These are phyloP conservation scores for Irpex lacteus DNA, from an alignment of 1,284 basidiomycete genomes.

Conservation along the genomic window DNA sequence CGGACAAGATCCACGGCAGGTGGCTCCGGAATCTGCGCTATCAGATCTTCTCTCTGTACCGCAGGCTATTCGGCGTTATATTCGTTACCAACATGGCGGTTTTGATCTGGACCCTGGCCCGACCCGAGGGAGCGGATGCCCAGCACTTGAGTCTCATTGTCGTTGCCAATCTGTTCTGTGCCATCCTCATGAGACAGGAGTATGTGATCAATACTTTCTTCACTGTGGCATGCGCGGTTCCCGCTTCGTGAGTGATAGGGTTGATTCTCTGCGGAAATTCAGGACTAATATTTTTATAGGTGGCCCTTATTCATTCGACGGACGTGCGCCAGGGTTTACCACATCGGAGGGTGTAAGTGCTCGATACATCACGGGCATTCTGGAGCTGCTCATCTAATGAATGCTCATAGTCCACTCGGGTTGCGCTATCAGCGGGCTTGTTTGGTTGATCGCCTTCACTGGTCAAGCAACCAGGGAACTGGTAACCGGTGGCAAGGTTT, in stretches of 20 bases:
- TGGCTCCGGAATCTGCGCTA: slow-evolving; percentile 49
- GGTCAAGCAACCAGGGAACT: slow-evolving; percentile 53
- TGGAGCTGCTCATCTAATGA: background rate
- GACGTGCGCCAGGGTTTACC: slow-evolving; percentile 52
- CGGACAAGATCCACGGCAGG: slow-evolving; percentile 48
- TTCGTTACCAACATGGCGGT: slow-evolving; percentile 53
- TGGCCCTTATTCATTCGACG: slow-evolving; percentile 55
- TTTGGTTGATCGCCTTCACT: slow-evolving; percentile 53
- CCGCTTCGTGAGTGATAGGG: slow-evolving; percentile 37
- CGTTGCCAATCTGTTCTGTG: slow-evolving; percentile 50
- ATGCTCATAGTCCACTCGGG: slow-evolving; percentile 47
- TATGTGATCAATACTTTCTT: slow-evolving; percentile 59
- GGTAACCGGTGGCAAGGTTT: slow-evolving; percentile 37
- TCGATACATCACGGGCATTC: background rate
- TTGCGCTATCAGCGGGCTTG: slow-evolving; percentile 48
- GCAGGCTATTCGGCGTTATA: slow-evolving; percentile 54
- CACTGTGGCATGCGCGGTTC: slow-evolving; percentile 47
- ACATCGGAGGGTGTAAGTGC: slow-evolving; percentile 47
- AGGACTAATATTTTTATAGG: slow-evolving; percentile 27
- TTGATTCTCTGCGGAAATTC: background rate
- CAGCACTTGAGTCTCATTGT: slow-evolving; percentile 47
- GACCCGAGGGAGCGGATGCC: slow-evolving; percentile 37
- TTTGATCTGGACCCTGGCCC: slow-evolving; percentile 43
- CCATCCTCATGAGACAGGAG: slow-evolving; percentile 62
- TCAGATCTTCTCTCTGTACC: slow-evolving; percentile 53